Evolutionary conservation across 768 basidiomycete genomes (phyloP).

Genomic region (Xerocomus spinulosus): DNA sequence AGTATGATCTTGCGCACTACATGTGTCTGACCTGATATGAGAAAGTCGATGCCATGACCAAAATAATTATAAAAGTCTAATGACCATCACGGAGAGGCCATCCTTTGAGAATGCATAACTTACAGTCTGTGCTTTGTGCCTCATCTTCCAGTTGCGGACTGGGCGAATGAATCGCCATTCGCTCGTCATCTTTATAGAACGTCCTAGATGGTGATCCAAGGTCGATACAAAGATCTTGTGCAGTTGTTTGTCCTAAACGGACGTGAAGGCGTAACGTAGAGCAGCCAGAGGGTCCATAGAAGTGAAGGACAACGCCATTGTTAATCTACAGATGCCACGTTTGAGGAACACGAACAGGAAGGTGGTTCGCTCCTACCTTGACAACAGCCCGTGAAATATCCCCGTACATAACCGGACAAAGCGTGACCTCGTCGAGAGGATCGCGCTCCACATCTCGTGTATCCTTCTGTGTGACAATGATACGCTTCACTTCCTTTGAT

Average conservation of each 20-base stretch:
- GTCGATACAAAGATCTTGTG: constrained; percentile 75
- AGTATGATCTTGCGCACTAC: constrained; percentile 79
- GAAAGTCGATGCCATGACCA: constrained; percentile 84
- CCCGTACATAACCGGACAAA: constrained; percentile 64
- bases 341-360: not conserved
- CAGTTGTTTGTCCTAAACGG: constrained; percentile 68
- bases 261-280: constrained; percentile 47
- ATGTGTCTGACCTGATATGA: constrained; percentile 69
- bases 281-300: constrained; percentile 50
- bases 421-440: constrained; percentile 67
- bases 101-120: constrained; percentile 12
- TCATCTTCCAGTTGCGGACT: constrained; percentile 38
- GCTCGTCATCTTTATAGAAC: constrained; percentile 85
- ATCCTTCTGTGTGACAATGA: constrained; percentile 68
- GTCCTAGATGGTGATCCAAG: constrained; percentile 73
- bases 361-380: constrained; percentile 42
- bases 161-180: constrained; percentile 78
- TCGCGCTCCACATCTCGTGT: constrained; percentile 52
- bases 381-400: constrained; percentile 64
- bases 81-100: constrained; percentile 6
- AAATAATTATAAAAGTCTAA: constrained; percentile 93
- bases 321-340: constrained; percentile 46
- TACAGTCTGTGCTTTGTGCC: constrained; percentile 50
- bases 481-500: constrained; percentile 70
- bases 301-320: constrained; percentile 65